Evolutionary conservation across 768 basidiomycete genomes (phyloP).

Genomic region (Mrakia gelida): DNA sequence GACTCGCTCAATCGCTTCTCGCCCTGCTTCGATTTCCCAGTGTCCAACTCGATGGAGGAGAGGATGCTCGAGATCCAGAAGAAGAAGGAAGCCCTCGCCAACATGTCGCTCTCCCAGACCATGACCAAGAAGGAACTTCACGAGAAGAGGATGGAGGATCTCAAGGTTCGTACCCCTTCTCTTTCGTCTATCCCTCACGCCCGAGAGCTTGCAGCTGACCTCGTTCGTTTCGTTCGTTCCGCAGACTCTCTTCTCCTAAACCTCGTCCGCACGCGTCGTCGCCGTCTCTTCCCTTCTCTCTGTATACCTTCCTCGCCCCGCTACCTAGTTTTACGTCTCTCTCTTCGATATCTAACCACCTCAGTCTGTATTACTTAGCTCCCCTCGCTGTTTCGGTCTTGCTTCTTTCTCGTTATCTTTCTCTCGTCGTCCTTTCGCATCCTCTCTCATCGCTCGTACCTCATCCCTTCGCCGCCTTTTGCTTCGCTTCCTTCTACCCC

Average conservation of each 20-base stretch:
- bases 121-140: constrained; percentile 83
- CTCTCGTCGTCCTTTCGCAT: too few relatives aligned
- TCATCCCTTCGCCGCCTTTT: too few relatives aligned
- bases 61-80: constrained; percentile 86
- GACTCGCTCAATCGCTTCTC: neutral
- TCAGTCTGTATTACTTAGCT: neutral
- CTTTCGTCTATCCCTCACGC: neutral
- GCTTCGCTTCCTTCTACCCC: too few relatives aligned
- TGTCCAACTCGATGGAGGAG: constrained; percentile 76
- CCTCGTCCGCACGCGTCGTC: too few relatives aligned
- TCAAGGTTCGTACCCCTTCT: constrained; percentile 42
- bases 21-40: neutral
- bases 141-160: constrained; percentile 81
- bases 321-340: neutral
- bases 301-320: neutral
- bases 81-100: constrained; percentile 90
- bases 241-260: constrained; percentile 2
- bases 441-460: too few relatives aligned
- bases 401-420: too few relatives aligned
- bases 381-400: neutral
- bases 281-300: too few relatives aligned
- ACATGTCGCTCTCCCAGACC: constrained; percentile 83
- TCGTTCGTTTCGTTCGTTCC: neutral
- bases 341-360: neutral
- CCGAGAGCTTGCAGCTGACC: neutral